Base-by-base conservation (phyloP, 139 green algal species). In the Auxenochlorella pyrenoidosa region DNA sequence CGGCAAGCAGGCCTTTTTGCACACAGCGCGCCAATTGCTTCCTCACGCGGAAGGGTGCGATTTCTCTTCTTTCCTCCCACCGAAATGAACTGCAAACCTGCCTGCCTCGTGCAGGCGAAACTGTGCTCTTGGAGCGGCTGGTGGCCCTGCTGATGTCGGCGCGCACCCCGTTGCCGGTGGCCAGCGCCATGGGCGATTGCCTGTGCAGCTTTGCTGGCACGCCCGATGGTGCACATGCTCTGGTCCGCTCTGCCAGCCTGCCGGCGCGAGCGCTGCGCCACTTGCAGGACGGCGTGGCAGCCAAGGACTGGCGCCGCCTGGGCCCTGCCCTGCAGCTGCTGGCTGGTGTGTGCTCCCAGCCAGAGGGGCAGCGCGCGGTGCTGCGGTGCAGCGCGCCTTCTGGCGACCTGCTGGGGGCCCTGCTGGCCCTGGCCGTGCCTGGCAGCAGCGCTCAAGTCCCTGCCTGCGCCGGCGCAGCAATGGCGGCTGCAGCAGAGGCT, bases 161-260 rank as follows among this genome's bases (percentile, higher is more conserved):
- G 12, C 59, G 79, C 38, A 75, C 21, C 32, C 43, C 60, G 44
- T 51, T 58, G 12, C 19, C 24, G 54, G 41, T 40, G 34, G 34
- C 72, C 16, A 10, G 38, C 38, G 76, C 76, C 26, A 47, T 63
- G 19, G 79, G 28, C 10, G 40, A 38, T 2, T 19, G 44, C 5
- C 54, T 84, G 36, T 32, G n/a, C 22, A 38, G 58, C 79, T 84
- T 75, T 73, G 79, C 79, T 24, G 79, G 59, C 79, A 75, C 58
- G 18, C 79, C 79, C 5, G 59, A 84, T 26, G 79, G 79, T 36
- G 79, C 59, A 0, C 79, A 40, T 5, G 38, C 63, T 1, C 59
- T 84, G 59, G 38, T 84, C 30, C 79, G 75, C 38, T 36, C 4
- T 28, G 36, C 8, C 58, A n/a, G 36, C 59, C 30, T 84, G 2